A percentile compares a stretch with the other conserved stretches of the same genome.
Conservation (phyloP, 768 basidiomycete species). For the Strobilomyces confusus region DNA sequence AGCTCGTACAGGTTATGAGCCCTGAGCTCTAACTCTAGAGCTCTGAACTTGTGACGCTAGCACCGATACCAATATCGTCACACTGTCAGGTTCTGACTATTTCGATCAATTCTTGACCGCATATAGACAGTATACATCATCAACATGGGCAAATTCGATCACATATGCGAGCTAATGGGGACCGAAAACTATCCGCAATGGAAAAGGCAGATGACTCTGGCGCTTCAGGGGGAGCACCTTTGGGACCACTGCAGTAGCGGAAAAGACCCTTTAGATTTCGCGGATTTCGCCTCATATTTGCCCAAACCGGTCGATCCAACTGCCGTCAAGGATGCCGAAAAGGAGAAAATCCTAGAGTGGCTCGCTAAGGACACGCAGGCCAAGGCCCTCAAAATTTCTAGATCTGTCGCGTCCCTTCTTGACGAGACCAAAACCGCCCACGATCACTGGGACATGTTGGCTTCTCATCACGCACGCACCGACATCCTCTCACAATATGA, state of each 20-base stretch:
- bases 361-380: background rate
- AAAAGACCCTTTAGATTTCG: background rate
- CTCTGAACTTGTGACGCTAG: no score
- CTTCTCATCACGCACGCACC: rapidly evolving
- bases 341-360: background rate
- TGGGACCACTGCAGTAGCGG: conserved; percentile 4
- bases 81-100: no score
- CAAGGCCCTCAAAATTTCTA: background rate
- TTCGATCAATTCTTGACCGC: background rate
- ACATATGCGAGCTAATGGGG: conserved; percentile 7
- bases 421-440: background rate
- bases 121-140: no score
- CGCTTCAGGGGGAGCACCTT: background rate
- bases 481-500: background rate
- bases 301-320: background rate
- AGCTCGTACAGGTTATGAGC: background rate
- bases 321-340: background rate
- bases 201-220: background rate
- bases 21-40: background rate
- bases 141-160: conserved; percentile 7
- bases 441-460: background rate
- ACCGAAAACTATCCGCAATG: background rate
- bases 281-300: background rate
- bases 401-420: rapidly evolving
- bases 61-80: background rate